A percentile compares a stretch with the other conserved stretches of the same genome.
phyloP scores from a whole-genome alignment of 1,284 basidiomycete species.

The Microbotryum scabiosae region DNA sequence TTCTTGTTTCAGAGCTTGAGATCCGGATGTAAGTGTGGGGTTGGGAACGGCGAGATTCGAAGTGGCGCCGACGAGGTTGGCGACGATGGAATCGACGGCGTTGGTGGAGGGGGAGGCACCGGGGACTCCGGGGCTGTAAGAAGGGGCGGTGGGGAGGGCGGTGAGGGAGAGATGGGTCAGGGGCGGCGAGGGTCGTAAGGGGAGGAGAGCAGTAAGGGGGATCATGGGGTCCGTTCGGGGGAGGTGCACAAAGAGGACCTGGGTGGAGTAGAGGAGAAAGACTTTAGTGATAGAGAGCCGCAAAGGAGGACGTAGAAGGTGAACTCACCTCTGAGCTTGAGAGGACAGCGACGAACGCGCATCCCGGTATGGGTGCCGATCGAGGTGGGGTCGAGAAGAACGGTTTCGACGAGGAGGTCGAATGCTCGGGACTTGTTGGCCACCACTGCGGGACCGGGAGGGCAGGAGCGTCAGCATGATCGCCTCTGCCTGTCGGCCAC shows the following conservation, averaged over 20 bases:
- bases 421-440: slow-evolving; percentile 2
- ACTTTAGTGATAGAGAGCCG: not conserved
- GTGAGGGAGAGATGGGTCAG: not conserved
- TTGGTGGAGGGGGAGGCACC: not conserved
- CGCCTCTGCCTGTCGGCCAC: not conserved
- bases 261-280: not conserved
- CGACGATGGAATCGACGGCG: slow-evolving; percentile 18
- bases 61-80: slow-evolving; percentile 6
- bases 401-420: slow-evolving; percentile 2
- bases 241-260: slow-evolving; percentile 25
- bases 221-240: slow-evolving; percentile 2
- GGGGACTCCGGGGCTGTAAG: not conserved
- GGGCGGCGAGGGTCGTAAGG: slow-evolving; percentile 5
- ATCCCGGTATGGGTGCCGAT: slow-evolving; percentile 14
- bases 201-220: slow-evolving; percentile 13
- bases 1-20: not conserved
- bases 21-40: not conserved
- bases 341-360: slow-evolving; percentile 24
- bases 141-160: not conserved
- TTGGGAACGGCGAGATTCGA: not conserved
- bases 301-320: not conserved
- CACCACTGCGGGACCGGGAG: slow-evolving; percentile 13
- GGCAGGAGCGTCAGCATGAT: not conserved
- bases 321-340: slow-evolving; percentile 18
- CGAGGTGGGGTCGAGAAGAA: slow-evolving; percentile 20